Percentiles rank a stretch among this genome's conserved stretches.
phyloP scores from a whole-genome alignment of 2,329 filamentous ascomycete genomes.

The Grosmannia penicillata region DNA sequence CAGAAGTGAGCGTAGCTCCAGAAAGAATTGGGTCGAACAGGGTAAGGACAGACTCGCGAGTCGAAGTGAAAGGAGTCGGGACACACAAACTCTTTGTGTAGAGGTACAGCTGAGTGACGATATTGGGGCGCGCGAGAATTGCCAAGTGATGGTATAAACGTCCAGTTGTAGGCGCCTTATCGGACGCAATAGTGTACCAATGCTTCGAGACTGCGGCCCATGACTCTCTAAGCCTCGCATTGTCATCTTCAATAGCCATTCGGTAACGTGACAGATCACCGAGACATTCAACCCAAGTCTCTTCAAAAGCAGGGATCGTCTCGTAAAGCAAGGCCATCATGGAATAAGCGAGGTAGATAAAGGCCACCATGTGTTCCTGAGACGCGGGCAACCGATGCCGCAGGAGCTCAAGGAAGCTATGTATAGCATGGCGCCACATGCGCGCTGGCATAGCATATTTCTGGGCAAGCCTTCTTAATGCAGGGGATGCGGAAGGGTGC shows the following conservation, averaged over 20 bases:
- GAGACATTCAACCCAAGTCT: conserved; percentile 88
- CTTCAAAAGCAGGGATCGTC: conserved; percentile 66
- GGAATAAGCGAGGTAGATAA: conserved; percentile 77
- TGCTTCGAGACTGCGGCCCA: conserved; percentile 70
- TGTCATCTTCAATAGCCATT: conserved; percentile 84
- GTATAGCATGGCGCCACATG: conserved; percentile 91
- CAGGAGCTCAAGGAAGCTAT: conserved; percentile 66
- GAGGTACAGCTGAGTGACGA: conserved; percentile 56
- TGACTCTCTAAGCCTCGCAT: conserved; percentile 57
- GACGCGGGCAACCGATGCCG: conserved; percentile 60
- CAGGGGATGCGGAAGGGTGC: conserved; percentile 61
- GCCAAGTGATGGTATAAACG: conserved; percentile 81
- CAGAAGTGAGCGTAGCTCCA: too few species aligned
- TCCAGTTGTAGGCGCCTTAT: conserved; percentile 60
- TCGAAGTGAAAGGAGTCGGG: conserved; percentile 49
- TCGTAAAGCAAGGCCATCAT: conserved; percentile 83
- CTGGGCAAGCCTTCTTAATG: conserved; percentile 51
- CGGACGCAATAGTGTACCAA: conserved; percentile 76
- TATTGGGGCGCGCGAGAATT: conserved; percentile 56
- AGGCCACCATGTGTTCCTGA: conserved; percentile 78
- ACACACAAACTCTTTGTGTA: conserved; percentile 60
- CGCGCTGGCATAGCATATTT: conserved; percentile 86
- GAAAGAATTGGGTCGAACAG: conserved; percentile 50
- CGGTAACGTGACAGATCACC: conserved; percentile 74
- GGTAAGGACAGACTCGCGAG: conserved; percentile 54